These are phyloP conservation scores for Curvularia sp. DNA, from an alignment of 2,329 filamentous ascomycete species.

Conservation along the genomic window DNA sequence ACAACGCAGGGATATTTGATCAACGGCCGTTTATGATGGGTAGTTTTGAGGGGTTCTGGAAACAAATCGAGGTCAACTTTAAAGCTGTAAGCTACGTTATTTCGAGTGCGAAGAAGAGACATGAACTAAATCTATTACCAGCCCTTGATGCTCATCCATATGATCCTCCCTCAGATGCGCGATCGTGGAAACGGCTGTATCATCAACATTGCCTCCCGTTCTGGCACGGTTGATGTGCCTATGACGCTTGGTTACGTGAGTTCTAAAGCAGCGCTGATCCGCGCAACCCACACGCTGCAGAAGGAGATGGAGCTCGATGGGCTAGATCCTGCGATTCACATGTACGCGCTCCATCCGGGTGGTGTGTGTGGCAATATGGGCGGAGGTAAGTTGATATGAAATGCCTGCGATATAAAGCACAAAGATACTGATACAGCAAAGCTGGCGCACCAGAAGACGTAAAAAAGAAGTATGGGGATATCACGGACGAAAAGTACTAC, in stretches of 20 bases:
- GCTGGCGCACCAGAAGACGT: slow-evolving; percentile 33
- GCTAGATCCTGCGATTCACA: slow-evolving; percentile 36
- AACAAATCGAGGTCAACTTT: slow-evolving; percentile 44
- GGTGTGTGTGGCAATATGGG: slow-evolving; percentile 40
- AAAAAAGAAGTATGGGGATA: slow-evolving; percentile 37
- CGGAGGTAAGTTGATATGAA: slow-evolving; percentile 27
- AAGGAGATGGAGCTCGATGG: slow-evolving; percentile 39
- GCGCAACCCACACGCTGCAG: slow-evolving; percentile 42
- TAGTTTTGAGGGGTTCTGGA: slow-evolving; percentile 36
- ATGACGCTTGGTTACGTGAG: slow-evolving; percentile 43
- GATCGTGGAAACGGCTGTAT: slow-evolving; percentile 38
- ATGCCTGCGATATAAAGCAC: rapidly evolving
- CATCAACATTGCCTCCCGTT: slow-evolving; percentile 41
- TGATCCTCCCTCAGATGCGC: slow-evolving; percentile 32
- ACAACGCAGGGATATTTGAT: slow-evolving; percentile 40
- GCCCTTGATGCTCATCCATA: slow-evolving; percentile 39
- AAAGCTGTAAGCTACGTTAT: slow-evolving; percentile 24
- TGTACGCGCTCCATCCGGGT: slow-evolving; percentile 44
- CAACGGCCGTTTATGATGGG: slow-evolving; percentile 40
- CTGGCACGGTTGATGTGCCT: slow-evolving; percentile 41
- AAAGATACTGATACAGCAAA: slow-evolving; percentile 18
- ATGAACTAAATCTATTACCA: slow-evolving; percentile 1
- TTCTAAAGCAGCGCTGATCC: slow-evolving; percentile 38
- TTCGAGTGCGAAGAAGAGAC: neutral
- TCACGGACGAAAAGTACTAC: slow-evolving; percentile 35